A percentile compares a stretch with the other conserved stretches of the same genome.
Evolutionary conservation across 75 land plant genomes (phyloP).

Genomic region (Selaginella tamariscina): DNA sequence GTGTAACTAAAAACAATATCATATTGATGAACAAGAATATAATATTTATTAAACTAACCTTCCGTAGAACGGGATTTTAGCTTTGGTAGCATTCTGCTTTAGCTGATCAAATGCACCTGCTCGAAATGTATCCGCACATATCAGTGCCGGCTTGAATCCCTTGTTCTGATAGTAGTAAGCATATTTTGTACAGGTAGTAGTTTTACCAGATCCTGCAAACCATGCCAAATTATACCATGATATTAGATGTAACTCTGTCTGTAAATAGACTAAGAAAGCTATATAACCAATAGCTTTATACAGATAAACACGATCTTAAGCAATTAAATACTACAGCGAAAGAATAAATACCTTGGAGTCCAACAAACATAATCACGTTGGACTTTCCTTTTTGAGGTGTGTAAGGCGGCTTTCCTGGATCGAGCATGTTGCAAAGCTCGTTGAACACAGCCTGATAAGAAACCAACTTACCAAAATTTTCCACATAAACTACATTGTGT

Average conservation of each 20-base stretch:
- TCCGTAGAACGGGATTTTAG: slow-evolving; percentile 96
- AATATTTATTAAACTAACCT: slow-evolving; percentile 63
- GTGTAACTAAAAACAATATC: slow-evolving; percentile 60
- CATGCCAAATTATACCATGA: no score
- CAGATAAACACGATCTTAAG: not conserved
- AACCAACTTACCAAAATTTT: no score
- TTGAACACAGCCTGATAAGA: slow-evolving; percentile 71
- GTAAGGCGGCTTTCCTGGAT: slow-evolving; percentile 91
- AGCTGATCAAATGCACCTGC: slow-evolving; percentile 99
- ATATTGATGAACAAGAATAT: no score
- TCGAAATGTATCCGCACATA: slow-evolving; percentile 98
- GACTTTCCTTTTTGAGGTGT: slow-evolving; percentile 79
- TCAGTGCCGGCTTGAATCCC: slow-evolving; percentile 92
- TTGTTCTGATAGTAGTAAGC: slow-evolving; percentile 92
- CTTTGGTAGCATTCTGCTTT: slow-evolving; percentile 98
- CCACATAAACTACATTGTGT: no score
- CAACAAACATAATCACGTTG: slow-evolving; percentile 89
- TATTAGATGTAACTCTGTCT: no score
- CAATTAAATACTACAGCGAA: not conserved
- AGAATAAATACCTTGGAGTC: slow-evolving; percentile 59
- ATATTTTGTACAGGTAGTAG: slow-evolving; percentile 97
- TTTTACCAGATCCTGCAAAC: slow-evolving; percentile 79
- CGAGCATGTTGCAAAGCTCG: slow-evolving; percentile 89
- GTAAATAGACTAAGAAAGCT: no score
- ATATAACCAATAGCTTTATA: not conserved